Conservation (phyloP, 768 basidiomycete genomes). For the Termitomyces sp. region DNA sequence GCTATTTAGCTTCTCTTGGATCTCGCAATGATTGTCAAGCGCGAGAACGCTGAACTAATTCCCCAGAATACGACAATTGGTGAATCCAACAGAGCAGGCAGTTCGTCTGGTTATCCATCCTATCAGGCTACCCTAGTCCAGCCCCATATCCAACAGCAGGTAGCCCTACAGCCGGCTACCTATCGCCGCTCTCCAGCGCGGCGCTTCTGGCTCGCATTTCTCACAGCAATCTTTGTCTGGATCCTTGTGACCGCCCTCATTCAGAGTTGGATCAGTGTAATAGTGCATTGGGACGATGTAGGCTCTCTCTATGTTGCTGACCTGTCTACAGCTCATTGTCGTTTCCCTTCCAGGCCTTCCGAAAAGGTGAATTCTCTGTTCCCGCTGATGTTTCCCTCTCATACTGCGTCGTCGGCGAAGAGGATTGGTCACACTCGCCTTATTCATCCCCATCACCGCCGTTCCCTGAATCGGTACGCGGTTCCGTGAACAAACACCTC, state of each 20-base stretch:
- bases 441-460: background rate
- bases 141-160: background rate
- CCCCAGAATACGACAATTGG: background rate
- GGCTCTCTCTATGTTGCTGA: background rate
- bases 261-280: constrained; percentile 13
- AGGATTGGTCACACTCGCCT: constrained; percentile 7
- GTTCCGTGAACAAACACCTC: background rate
- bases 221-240: constrained; percentile 17
- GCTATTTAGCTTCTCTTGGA: background rate
- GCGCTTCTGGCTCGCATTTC: constrained; percentile 20
- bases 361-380: constrained; percentile 13
- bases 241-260: constrained; percentile 13
- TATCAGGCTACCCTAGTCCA: constrained; percentile 8
- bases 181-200: constrained; percentile 14
- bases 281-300: constrained; percentile 8
- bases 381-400: constrained; percentile 11
- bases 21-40: constrained; percentile 9
- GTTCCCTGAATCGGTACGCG: background rate
- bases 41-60: constrained; percentile 8
- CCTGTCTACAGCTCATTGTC: background rate
- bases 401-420: constrained; percentile 2
- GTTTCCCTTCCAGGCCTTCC: constrained; percentile 4
- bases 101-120: constrained; percentile 5
- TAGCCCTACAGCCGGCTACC: background rate
- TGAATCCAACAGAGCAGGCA: background rate